These are phyloP conservation scores for Yarrowia sp. DNA, from an alignment of 805 yeast species.

Conservation along the genomic window DNA sequence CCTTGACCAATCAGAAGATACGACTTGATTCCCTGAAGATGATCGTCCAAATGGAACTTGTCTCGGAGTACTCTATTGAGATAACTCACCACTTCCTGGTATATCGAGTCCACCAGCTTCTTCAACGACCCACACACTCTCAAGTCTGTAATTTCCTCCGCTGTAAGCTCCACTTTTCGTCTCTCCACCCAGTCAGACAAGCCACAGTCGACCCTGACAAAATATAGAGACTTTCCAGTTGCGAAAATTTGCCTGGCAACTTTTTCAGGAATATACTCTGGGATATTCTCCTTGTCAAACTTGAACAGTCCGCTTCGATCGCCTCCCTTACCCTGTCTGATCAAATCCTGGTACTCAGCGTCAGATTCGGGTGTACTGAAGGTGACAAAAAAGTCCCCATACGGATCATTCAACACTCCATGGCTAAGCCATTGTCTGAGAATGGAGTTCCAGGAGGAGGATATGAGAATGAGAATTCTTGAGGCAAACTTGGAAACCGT, in stretches of 20 bases:
- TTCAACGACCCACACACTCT: slow-evolving; percentile 43
- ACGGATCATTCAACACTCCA: slow-evolving; percentile 65
- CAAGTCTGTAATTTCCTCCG: slow-evolving; percentile 39
- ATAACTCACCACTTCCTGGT: slow-evolving; percentile 60
- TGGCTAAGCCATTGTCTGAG: slow-evolving; percentile 70
- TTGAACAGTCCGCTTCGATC: slow-evolving; percentile 43
- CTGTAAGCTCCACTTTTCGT: slow-evolving; percentile 40
- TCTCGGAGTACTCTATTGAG: slow-evolving; percentile 59
- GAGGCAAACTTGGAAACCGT: slow-evolving; percentile 55
- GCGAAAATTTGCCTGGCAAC: slow-evolving; percentile 48
- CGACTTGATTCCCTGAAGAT: slow-evolving; percentile 67
- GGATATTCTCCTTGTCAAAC: slow-evolving; percentile 49
- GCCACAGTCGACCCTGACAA: slow-evolving; percentile 67
- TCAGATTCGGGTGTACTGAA: slow-evolving; percentile 6
- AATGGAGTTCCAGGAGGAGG: slow-evolving; percentile 66
- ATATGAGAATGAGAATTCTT: slow-evolving; percentile 56
- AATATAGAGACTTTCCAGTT: slow-evolving; percentile 75
- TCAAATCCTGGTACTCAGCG: slow-evolving; percentile 40
- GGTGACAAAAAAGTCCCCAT: slow-evolving; percentile 67
- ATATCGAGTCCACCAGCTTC: slow-evolving; percentile 49
- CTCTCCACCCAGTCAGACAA: slow-evolving; percentile 67
- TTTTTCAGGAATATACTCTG: slow-evolving; percentile 50
- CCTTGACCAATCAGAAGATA: slow-evolving; percentile 75
- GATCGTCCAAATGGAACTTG: slow-evolving; percentile 59
- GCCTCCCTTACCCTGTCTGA: slow-evolving; percentile 23